Conservation (phyloP, 345 rosid species). For the Mercurialis annua region DNA sequence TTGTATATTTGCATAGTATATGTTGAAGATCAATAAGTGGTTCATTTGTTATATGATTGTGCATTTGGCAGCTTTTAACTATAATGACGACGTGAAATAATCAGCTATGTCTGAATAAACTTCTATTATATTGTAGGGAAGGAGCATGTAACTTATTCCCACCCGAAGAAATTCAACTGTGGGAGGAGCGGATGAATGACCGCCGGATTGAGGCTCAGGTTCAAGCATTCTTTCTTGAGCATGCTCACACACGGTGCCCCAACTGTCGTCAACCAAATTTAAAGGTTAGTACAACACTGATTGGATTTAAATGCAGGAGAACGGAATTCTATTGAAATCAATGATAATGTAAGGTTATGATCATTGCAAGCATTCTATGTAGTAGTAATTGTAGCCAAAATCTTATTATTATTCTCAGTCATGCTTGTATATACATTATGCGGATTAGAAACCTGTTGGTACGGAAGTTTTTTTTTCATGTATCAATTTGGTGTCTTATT, state of each 20-base stretch:
- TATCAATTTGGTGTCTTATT: too few relatives aligned
- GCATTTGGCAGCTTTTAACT: not conserved
- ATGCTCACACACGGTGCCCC: constrained; percentile 52
- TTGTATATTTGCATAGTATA: not conserved
- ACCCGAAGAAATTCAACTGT: constrained; percentile 37
- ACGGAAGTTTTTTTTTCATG: too few relatives aligned
- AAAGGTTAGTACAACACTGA: constrained; percentile 44
- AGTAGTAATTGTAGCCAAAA: too few relatives aligned
- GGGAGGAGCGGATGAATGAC: constrained; percentile 56
- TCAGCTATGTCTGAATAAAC: constrained; percentile 4
- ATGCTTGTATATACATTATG: too few relatives aligned
- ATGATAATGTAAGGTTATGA: too few relatives aligned
- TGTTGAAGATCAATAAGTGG: not conserved
- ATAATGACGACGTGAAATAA: not conserved
- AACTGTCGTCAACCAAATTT: constrained; percentile 65
- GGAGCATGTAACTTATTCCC: constrained; percentile 68
- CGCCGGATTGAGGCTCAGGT: constrained; percentile 47
- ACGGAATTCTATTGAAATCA: not conserved
- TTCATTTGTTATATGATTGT: constrained; percentile 1
- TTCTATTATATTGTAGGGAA: constrained; percentile 33
- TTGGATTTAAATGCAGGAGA: constrained; percentile 2
- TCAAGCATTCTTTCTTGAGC: constrained; percentile 42
- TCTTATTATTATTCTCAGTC: too few relatives aligned
- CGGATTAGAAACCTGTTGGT: too few relatives aligned
- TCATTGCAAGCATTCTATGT: too few relatives aligned